Percentiles rank a stretch among this genome's conserved stretches.
phyloP scores from a whole-genome alignment of 2,329 filamentous ascomycete genomes.

The Aspergillus sp. region DNA sequence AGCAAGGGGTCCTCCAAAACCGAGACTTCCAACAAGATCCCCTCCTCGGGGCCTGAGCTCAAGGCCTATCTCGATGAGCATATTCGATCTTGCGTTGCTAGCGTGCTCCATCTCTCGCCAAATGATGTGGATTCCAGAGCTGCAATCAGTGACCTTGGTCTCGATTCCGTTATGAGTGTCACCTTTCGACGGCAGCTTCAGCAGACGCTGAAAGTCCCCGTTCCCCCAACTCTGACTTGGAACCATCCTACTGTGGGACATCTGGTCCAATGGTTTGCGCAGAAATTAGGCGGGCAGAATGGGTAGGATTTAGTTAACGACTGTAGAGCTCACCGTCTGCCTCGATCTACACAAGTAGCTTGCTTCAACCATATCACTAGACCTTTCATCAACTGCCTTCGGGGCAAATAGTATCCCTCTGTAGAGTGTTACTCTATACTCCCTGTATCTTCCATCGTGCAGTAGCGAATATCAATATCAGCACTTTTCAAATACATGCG shows the following conservation, averaged over 20 bases:
- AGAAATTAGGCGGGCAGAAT: conserved; percentile 3
- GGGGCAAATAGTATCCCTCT: too few species aligned
- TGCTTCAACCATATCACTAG: too few species aligned
- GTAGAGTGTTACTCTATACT: too few species aligned
- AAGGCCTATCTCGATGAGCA: conserved; percentile 21
- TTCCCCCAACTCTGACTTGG: conserved; percentile 37
- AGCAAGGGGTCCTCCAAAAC: not conserved
- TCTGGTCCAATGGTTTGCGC: conserved; percentile 30
- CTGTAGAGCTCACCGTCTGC: too few species aligned
- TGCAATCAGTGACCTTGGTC: conserved; percentile 31
- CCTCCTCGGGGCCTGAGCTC: conserved; percentile 18
- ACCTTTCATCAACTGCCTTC: too few species aligned
- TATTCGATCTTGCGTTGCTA: conserved; percentile 27
- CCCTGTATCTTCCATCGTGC: too few species aligned
- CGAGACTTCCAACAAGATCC: not conserved
- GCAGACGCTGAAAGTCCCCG: conserved; percentile 24
- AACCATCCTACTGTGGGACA: conserved; percentile 33
- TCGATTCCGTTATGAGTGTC: conserved; percentile 37
- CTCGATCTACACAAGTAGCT: too few species aligned
- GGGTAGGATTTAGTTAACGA: too few species aligned
- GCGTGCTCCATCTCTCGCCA: conserved; percentile 25
- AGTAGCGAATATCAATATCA: too few species aligned
- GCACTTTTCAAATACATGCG: too few species aligned
- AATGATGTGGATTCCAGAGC: conserved; percentile 28
- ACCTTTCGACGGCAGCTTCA: conserved; percentile 29